Base-by-base conservation (phyloP, 371 early-diverging fungal genomes). In the Mortierella sp. region DNA sequence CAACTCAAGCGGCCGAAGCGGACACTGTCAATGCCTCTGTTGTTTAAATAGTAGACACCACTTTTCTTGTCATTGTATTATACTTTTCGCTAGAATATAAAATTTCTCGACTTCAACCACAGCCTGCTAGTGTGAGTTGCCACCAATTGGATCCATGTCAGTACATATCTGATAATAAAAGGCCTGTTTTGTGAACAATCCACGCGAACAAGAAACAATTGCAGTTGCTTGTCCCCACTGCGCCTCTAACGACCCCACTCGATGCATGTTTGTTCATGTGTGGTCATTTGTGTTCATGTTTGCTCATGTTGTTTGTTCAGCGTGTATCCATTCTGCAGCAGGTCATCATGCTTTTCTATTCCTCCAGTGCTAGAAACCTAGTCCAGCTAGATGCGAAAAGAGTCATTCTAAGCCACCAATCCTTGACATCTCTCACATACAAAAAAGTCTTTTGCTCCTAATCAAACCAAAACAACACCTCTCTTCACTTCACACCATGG, bases 401-500 rank as follows among this genome's bases (percentile, higher is more conserved):
- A 68, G 68, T 68, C 68, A 68, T 68, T 34, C 68, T 68, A 60
- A 63, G 74, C 58, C 55, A 75, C 48, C 63, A 34, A 50, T 24
- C 19, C 48, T 58, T 74, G 31, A 74, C 47, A 42, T n/a, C n/a
- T 6, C 47, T 63, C 63, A 28, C 31, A 63, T 63, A 63, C 19
- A 60, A 63, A 16, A 16, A 63, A 14, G 6, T 31, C 31, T 63
- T 63, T 63, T 75, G 28, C 10, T 47, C 9, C 21, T 11, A 73
- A 73, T 54, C 54, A 73, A 45, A 14, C 24, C 42, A 57, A 74
- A 58, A 58, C 57, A 58, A 47, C n/a, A 42, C 42, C 42, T 38
- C 48, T 19, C 45, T 21, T 74, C n/a, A 45, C 38, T 31, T 38
- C 58, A 54, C 21, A 58, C 14, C 73, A 85, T 85, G 85, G 81